Evolutionary conservation across 2,329 filamentous ascomycete genomes (phyloP), one percentile per base, ranked within the genome.

Genomic region (Periconia sp.): DNA sequence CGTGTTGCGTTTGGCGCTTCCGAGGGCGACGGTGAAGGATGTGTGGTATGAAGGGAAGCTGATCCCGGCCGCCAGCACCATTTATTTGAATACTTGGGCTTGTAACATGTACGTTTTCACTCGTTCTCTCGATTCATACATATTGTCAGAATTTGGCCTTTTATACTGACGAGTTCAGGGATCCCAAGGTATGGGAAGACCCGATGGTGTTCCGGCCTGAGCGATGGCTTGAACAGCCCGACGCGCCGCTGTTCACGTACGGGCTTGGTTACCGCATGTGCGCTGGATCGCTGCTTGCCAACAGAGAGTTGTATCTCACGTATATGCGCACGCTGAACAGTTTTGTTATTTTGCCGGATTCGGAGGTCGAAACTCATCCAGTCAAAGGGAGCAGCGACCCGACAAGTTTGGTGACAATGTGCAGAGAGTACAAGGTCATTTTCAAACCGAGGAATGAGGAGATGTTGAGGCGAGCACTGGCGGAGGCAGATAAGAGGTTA

Each of bases 181-280:
- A 86, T 62, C 73, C 78, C 0, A 76, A 78, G 11, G 77, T 85
- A n/a, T 86, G 82, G 82, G 67, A 63, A 14, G 84, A 87, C 57
- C 82, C 84, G 1, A 77, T 82, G 33, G 76, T 74, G 6, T 87
- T 88, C 73, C 78, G 83, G 10, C 82, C 82, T 0, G 83, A 87
- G 63, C 78, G 85, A 23, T 88, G 84, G 84, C 70, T 85, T 11
- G 82, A 86, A 65, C 79, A 85, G 45, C 83, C 85, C 0, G 84
- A 88, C 27, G 83, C 83, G 3, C 85, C 85, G 1, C 69, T 87
- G 13, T 87, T 87, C 67, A 86, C 84, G 0, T 88, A 87, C 53
- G 85, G 85, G 0, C 75, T 88, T 10, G 85, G 85, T 1, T 87
- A 87, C 58, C 80, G 85, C 40, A 88, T 88, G 85, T 88, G 86